Evolutionary conservation across 1,284 basidiomycete genomes (phyloP).

Genomic region (Malassezia slooffiae): DNA sequence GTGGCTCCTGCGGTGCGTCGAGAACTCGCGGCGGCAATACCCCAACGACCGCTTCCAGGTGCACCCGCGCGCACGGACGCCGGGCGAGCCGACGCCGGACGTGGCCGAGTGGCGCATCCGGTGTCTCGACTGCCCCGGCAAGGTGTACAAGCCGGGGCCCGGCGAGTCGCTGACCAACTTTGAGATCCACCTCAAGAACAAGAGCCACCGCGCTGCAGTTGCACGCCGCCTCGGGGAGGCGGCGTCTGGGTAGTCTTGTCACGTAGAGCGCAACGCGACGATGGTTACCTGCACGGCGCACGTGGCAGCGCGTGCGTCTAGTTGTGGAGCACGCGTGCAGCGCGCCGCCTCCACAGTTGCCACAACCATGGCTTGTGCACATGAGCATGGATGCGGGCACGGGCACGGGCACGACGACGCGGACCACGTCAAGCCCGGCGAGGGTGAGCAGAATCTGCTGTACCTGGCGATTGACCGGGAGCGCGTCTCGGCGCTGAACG

Average conservation of each 20-base stretch:
- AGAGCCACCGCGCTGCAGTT: slow-evolving; percentile 54
- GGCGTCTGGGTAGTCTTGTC: too few species aligned
- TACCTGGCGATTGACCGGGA: slow-evolving; percentile 29
- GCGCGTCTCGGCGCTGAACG: slow-evolving; percentile 30
- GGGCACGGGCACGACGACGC: slow-evolving; percentile 32
- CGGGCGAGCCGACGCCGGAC: slow-evolving; percentile 19
- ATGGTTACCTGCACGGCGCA: too few species aligned
- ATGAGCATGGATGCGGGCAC: slow-evolving; percentile 27
- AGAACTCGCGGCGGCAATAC: slow-evolving; percentile 61
- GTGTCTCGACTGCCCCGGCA: slow-evolving; percentile 86
- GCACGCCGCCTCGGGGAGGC: slow-evolving; percentile 3
- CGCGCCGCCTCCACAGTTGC: background rate
- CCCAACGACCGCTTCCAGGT: slow-evolving; percentile 64
- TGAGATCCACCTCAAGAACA: slow-evolving; percentile 77
- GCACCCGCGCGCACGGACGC: slow-evolving; percentile 15
- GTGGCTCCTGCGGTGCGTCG: slow-evolving; percentile 61
- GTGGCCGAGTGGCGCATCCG: slow-evolving; percentile 73
- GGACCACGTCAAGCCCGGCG: slow-evolving; percentile 31
- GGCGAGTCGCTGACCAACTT: slow-evolving; percentile 82
- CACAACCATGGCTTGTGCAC: slow-evolving; percentile 23
- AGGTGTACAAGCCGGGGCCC: slow-evolving; percentile 87
- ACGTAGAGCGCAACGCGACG: too few species aligned
- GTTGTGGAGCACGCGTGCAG: too few species aligned
- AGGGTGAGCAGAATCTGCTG: slow-evolving; percentile 35
- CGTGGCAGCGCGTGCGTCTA: too few species aligned